These are phyloP conservation scores for Hypericum perforatum DNA, from an alignment of 345 rosid species.

Conservation along the genomic window DNA sequence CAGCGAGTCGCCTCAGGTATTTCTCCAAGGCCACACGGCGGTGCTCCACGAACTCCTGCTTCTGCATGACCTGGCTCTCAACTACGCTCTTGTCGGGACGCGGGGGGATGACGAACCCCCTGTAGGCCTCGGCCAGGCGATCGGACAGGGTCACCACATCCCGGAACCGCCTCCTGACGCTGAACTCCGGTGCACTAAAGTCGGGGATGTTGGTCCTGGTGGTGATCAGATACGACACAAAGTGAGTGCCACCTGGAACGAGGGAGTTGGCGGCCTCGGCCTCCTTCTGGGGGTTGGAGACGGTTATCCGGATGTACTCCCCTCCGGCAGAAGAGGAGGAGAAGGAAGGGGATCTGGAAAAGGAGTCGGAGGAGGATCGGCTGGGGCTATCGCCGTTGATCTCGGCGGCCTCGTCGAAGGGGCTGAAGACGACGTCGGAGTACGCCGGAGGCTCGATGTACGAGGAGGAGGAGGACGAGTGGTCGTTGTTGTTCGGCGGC, in stretches of 20 bases:
- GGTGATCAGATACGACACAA: conserved; percentile 62
- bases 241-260: conserved; percentile 68
- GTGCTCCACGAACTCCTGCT: conserved; percentile 94
- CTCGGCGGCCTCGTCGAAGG: conserved; percentile 56
- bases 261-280: conserved; percentile 63
- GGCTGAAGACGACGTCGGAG: conserved; percentile 74
- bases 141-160: conserved; percentile 80
- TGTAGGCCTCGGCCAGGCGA: conserved; percentile 66
- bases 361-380: conserved; percentile 21
- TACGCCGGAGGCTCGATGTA: conserved; percentile 92
- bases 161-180: conserved; percentile 71
- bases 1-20: conserved; percentile 56
- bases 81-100: conserved; percentile 92
- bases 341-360: conserved; percentile 55
- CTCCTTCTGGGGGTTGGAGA: conserved; percentile 80
- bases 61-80: conserved; percentile 96
- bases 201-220: conserved; percentile 73
- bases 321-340: conserved; percentile 9
- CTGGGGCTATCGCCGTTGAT: conserved; percentile 51
- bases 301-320: conserved; percentile 64
- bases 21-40: conserved; percentile 82
- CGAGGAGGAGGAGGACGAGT: conserved; percentile 23
- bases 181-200: conserved; percentile 52
- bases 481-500: conserved; percentile 26
- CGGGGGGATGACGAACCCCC: conserved; percentile 82